Evolutionary conservation across 1,139 yeast genomes (phyloP).

Genomic region (Taphrina betulina): DNA sequence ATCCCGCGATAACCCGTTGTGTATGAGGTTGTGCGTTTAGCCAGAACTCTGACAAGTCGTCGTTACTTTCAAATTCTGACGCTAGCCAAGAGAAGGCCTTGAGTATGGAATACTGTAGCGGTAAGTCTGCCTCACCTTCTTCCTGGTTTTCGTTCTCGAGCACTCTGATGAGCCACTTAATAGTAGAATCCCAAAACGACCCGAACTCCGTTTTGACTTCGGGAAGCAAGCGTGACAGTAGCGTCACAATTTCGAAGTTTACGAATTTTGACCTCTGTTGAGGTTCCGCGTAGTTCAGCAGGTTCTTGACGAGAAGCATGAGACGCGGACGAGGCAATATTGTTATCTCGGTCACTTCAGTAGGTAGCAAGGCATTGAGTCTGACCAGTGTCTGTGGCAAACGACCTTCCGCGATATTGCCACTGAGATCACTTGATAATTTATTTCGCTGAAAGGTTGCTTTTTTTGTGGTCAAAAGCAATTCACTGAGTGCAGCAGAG

Average conservation of each 20-base stretch:
- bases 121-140: constrained; percentile 43
- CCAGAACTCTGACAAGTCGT: constrained; percentile 40
- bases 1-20: not conserved
- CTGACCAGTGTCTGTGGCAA: constrained; percentile 55
- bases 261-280: constrained; percentile 48
- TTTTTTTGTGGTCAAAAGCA: not conserved
- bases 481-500: constrained; percentile 5
- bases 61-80: constrained; percentile 42
- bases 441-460: constrained; percentile 48
- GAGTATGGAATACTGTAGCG: constrained; percentile 54
- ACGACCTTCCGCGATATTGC: constrained; percentile 46
- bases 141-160: constrained; percentile 46
- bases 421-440: constrained; percentile 61
- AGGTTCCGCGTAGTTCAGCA: constrained; percentile 30
- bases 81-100: constrained; percentile 48
- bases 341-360: constrained; percentile 41
- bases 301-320: constrained; percentile 37
- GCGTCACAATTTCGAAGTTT: constrained; percentile 55
- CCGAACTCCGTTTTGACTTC: constrained; percentile 38
- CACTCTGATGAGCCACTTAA: constrained; percentile 38
- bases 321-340: constrained; percentile 58
- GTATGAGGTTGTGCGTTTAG: not conserved
- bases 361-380: constrained; percentile 52
- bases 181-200: constrained; percentile 39
- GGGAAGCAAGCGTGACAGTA: constrained; percentile 51